Evolutionary conservation across 208 protist species (phyloP).

Genomic region (Acanthamoeba healyi): DNA sequence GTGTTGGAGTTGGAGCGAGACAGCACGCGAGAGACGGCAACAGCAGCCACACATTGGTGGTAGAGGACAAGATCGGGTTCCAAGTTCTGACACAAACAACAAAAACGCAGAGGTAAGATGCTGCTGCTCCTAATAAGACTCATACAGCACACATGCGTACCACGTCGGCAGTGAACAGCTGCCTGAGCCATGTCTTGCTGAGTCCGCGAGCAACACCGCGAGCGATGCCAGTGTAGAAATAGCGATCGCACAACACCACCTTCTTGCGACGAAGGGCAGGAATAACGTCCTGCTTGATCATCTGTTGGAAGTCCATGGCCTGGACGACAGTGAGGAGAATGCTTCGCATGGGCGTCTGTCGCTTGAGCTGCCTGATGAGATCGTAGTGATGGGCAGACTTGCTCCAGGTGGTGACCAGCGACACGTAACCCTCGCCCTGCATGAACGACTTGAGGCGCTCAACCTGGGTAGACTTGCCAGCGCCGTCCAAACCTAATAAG

Average conservation of each 20-base stretch:
- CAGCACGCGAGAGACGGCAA: constrained; percentile 67
- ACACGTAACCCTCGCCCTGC: constrained; percentile 71
- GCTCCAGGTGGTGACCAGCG: constrained; percentile 69
- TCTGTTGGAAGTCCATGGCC: constrained; percentile 73
- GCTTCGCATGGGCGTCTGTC: constrained; percentile 62
- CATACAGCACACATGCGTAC: background rate
- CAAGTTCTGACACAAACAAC: constrained; percentile 13
- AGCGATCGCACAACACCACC: constrained; percentile 74
- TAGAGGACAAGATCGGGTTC: constrained; percentile 56
- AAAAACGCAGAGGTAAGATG: background rate
- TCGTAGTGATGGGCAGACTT: constrained; percentile 72
- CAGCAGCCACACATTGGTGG: constrained; percentile 29
- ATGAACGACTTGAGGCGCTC: constrained; percentile 62
- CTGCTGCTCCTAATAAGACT: background rate
- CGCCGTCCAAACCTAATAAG: constrained; percentile 66
- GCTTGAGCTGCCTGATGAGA: constrained; percentile 63
- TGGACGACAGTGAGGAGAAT: constrained; percentile 71
- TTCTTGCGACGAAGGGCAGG: constrained; percentile 65
- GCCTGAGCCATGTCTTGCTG: constrained; percentile 64
- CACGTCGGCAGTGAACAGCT: constrained; percentile 59
- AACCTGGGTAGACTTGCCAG: constrained; percentile 73
- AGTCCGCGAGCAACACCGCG: constrained; percentile 68
- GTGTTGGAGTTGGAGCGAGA: constrained; percentile 59
- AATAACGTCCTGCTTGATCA: constrained; percentile 72
- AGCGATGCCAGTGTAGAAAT: constrained; percentile 74